Evolutionary conservation across 1,284 basidiomycete genomes (phyloP).

Genomic region (Peniophora sp.): DNA sequence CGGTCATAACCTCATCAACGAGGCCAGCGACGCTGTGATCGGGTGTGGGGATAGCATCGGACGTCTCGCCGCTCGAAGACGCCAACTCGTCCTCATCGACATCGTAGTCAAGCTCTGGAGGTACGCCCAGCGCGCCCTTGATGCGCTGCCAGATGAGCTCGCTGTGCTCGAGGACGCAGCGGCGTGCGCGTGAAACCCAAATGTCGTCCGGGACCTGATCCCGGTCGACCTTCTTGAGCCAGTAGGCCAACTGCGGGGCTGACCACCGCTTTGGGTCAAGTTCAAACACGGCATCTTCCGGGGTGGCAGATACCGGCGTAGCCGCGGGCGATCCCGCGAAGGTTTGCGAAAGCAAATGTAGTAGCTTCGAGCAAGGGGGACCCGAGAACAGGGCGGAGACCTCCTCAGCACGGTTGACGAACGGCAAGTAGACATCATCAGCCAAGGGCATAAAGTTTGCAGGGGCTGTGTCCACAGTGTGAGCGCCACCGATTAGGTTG

Average conservation of each 20-base stretch:
- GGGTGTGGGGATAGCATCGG: not conserved
- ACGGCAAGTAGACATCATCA: conserved; percentile 64
- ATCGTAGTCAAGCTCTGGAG: conserved; percentile 55
- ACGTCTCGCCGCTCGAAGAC: conserved; percentile 1
- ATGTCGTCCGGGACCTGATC: conserved; percentile 47
- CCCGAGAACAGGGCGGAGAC: conserved; percentile 52
- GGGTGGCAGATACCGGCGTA: conserved; percentile 14
- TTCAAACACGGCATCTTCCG: conserved; percentile 20
- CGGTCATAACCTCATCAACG: not conserved
- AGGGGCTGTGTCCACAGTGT: conserved; percentile 23
- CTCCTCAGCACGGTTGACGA: conserved; percentile 65
- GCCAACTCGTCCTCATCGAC: conserved; percentile 33
- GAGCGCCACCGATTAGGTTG: conserved; percentile 23
- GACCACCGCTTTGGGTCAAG: conserved; percentile 49
- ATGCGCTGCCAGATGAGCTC: conserved; percentile 79
- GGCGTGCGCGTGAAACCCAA: conserved; percentile 59
- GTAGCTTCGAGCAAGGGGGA: conserved; percentile 57
- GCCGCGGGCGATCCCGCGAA: conserved; percentile 32
- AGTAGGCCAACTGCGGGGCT: conserved; percentile 47
- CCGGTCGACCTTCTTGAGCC: conserved; percentile 55
- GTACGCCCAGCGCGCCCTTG: conserved; percentile 71
- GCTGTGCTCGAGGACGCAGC: conserved; percentile 58
- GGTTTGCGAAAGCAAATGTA: conserved; percentile 62
- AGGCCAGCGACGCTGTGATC: not conserved
- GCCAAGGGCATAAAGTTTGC: conserved; percentile 65